These are phyloP conservation scores for Parasitella parasitica DNA, from an alignment of 371 early-diverging fungal species.

Conservation along the genomic window DNA sequence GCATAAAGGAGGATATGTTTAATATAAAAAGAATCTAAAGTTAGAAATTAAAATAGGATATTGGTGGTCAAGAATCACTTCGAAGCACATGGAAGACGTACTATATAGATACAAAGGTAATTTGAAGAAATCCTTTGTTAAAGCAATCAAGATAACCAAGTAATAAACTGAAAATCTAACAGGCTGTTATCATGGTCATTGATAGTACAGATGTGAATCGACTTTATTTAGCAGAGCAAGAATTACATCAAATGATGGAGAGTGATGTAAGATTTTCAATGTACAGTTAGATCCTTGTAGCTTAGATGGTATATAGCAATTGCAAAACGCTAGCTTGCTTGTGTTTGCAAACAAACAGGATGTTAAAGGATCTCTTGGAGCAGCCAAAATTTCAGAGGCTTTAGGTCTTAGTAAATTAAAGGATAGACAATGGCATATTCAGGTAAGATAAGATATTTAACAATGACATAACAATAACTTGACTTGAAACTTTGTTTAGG, in stretches of 20 bases:
- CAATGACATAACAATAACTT: background rate
- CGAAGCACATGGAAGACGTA: slow-evolving; percentile 75
- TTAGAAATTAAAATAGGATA: slow-evolving; percentile 48
- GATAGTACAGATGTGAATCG: slow-evolving; percentile 72
- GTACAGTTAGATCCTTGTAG: background rate
- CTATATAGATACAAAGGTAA: slow-evolving; percentile 65
- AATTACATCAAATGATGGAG: slow-evolving; percentile 75
- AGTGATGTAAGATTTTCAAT: slow-evolving; percentile 50
- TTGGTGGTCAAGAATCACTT: slow-evolving; percentile 75
- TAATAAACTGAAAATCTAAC: background rate
- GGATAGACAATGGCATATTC: slow-evolving; percentile 78
- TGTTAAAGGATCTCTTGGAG: slow-evolving; percentile 63
- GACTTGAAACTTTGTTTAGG: slow-evolving; percentile 19
- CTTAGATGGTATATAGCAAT: slow-evolving; percentile 38
- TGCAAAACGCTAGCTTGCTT: slow-evolving; percentile 61
- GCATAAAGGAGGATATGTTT: background rate
- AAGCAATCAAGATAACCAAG: background rate
- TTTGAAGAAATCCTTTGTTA: too few relatives aligned
- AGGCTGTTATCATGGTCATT: slow-evolving; percentile 79
- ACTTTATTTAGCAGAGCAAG: slow-evolving; percentile 61
- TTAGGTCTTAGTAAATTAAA: slow-evolving; percentile 61
- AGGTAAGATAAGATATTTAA: slow-evolving; percentile 35
- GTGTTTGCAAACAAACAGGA: slow-evolving; percentile 80
- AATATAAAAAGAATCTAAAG: background rate
- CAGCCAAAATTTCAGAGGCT: slow-evolving; percentile 71